Evolutionary conservation across 148 eudicot genomes (phyloP), one percentile per base, ranked within the genome.

Genomic region (Silene conica): DNA sequence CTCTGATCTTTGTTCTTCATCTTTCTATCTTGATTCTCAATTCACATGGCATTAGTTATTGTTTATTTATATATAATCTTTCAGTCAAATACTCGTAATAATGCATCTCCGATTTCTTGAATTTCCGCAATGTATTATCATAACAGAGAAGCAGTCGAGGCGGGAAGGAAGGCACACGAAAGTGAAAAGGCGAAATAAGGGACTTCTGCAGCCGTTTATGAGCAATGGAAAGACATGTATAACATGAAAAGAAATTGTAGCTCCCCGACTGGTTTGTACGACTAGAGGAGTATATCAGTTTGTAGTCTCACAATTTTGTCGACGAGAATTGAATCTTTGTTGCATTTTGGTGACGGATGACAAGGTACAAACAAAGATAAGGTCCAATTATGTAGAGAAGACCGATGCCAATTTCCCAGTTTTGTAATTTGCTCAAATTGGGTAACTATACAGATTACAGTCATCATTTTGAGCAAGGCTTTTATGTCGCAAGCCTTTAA

Each of bases 61-160:
- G n/a, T n/a, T n/a, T n/a, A n/a, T n/a, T n/a, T n/a, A n/a, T n/a
- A n/a, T n/a, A n/a, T n/a, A n/a, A n/a, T n/a, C n/a, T n/a, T n/a
- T n/a, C 34, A 3, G 52, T 50, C 16, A 11, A 3, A 50, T 3
- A n/a, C n/a, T n/a, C n/a, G n/a, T n/a, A 50, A 50, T 50, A 50
- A 50, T 4, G 1, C 2, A 50, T 13, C 11, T 46, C 12, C 12
- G 43, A 57, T 23, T 16, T 8, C 23, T 45, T 8, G 26, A 60
- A 63, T 45, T 70, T 21, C 69, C 41, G 19, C 31, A 12, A 22
- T 73, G 69, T 65, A 6, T 58, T 31, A 72, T 56, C 6, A 63
- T 77, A 73, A 57, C 92, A 94, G 98, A 80, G 98, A 95, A 76
- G 92, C 98, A 62, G 89, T 95, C 58, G 98, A 92, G 23, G 93